Conservation (phyloP, 768 basidiomycete genomes). For the Mycena pura region DNA sequence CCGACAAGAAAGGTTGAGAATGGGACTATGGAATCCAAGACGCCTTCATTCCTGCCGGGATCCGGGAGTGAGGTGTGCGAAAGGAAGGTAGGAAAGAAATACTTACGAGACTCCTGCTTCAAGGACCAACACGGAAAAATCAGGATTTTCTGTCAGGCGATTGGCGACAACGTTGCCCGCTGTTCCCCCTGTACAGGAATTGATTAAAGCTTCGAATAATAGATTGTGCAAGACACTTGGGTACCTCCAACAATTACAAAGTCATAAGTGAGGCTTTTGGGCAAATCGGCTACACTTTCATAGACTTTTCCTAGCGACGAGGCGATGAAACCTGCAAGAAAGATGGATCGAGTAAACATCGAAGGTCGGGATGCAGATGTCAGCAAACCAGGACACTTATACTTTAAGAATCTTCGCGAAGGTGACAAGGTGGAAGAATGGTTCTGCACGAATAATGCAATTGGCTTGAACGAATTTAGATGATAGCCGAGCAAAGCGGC, state of each 20-base stretch:
- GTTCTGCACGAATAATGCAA: too few relatives aligned
- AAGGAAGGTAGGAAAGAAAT: background rate
- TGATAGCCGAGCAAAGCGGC: too few relatives aligned
- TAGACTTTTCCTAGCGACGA: background rate
- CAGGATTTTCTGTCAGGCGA: slow-evolving; percentile 25
- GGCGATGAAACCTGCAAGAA: background rate
- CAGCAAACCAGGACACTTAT: too few relatives aligned
- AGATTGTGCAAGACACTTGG: too few relatives aligned
- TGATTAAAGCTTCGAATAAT: background rate
- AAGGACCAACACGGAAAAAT: slow-evolving; percentile 25
- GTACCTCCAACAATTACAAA: slow-evolving; percentile 16
- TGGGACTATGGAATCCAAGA: slow-evolving; percentile 14
- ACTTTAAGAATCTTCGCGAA: too few relatives aligned
- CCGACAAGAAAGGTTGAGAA: background rate
- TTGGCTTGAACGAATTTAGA: too few relatives aligned
- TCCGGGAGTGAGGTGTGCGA: background rate
- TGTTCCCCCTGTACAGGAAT: slow-evolving; percentile 14
- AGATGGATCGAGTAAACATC: background rate
- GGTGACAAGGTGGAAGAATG: too few relatives aligned
- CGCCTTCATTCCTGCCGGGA: slow-evolving; percentile 2
- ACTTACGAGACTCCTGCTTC: slow-evolving; percentile 24
- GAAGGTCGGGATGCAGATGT: background rate
- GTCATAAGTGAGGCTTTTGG: slow-evolving; percentile 7
- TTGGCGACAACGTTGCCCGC: slow-evolving; percentile 20
- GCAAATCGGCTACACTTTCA: background rate